Conservation (phyloP, 208 protist genomes). For the Crithidia sp. region DNA sequence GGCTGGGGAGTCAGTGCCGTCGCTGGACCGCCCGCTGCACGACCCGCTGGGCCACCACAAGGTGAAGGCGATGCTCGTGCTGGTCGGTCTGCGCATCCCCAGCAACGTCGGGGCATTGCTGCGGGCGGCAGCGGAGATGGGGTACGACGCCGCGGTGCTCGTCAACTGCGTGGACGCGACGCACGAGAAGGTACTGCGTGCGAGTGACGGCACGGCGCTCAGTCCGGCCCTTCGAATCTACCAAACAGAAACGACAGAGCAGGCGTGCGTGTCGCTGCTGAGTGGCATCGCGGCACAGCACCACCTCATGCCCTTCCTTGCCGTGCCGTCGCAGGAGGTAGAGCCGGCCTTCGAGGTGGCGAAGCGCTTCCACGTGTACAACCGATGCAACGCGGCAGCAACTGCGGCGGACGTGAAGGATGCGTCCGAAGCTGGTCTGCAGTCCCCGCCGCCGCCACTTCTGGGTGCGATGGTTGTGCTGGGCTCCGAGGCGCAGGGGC, state of each 20-base stretch:
- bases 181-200: conserved; percentile 87
- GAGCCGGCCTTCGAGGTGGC: conserved; percentile 74
- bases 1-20: not conserved
- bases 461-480: conserved; percentile 78
- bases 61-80: conserved; percentile 67
- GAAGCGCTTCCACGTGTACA: conserved; percentile 63
- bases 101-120: conserved; percentile 84
- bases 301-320: conserved; percentile 69
- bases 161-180: conserved; percentile 75
- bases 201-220: conserved; percentile 74
- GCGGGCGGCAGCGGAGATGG: conserved; percentile 74
- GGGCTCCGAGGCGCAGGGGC: conserved; percentile 77
- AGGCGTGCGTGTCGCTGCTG: conserved; percentile 57
- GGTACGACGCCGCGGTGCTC: conserved; percentile 75
- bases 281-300: conserved; percentile 65
- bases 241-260: conserved; percentile 25
- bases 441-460: conserved; percentile 12
- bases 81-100: conserved; percentile 83
- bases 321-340: conserved; percentile 76
- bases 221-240: conserved; percentile 45
- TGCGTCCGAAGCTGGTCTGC: not conserved
- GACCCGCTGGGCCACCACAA: conserved; percentile 9
- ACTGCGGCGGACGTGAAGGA: not conserved
- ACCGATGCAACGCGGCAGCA: conserved; percentile 10
- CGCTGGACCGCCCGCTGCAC: conserved; percentile 1